Evolutionary conservation across 1,284 basidiomycete genomes (phyloP), one percentile per base, ranked within the genome.

Genomic region (Caloboletus firmus): DNA sequence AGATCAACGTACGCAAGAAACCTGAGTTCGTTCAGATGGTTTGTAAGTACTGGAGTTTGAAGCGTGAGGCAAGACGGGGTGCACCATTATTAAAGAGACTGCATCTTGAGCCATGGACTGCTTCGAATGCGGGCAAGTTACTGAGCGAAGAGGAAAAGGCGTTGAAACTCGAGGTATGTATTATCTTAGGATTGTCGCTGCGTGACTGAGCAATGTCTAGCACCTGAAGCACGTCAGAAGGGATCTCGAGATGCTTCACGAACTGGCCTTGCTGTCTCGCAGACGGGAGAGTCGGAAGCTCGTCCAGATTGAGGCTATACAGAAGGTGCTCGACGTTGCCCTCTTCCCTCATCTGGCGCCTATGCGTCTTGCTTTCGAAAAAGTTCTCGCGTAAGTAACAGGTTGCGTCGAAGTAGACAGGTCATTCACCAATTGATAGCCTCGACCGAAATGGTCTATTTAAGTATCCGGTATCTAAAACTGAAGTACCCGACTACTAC

Each of bases 41-140:
- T 34, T 95, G 92, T 62, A 83, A 87, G 62, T 99, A 98, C 69
- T 99, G 96, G 96, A 98, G 95, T 67, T 71, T 99, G 70, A 98
- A 99, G 73, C 78, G 96, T 6, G 95, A 99, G 70, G 91, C 85
- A 1, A 82, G 96, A 56, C 76, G 96, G 40, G 97, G 97, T 3
- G 97, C 97, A 3, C 95, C 96, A 2, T 72, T 99, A 49, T 74
- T 99, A 62, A 99, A 98, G 72, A 74, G 97, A 46, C 72, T 99
- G 49, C 95, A 99, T 74, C 77, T 99, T 31, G 96, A 99, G 76
- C 97, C 96, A 0, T 99, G 96, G 97, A 97, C 96, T 0, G 91
- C 93, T 1, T 84, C 81, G 24, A 82, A 83, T 18, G 79, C 81
- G 2, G 62, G 63, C 1, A 84, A 83, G 60, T 74, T 83, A 39